Evolutionary conservation across 106 monocot genomes (phyloP), one percentile per base, ranked within the genome.

Genomic region (Agapanthus africanus): DNA sequence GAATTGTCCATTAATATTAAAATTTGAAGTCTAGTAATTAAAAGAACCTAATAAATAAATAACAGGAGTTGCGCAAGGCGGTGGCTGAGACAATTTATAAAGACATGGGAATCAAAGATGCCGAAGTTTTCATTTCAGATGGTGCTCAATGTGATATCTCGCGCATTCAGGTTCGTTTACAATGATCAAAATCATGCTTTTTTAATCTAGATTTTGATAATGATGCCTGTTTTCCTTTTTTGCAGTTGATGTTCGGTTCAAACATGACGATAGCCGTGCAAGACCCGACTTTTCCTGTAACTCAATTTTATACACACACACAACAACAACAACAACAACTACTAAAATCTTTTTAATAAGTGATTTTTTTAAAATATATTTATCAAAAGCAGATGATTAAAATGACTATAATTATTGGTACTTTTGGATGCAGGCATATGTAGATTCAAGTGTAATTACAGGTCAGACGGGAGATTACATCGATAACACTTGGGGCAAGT

Each of bases 251-350:
- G 65, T 73, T 95, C 31, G 95, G 95, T 52, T 84, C 91, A 2
- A 77, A 80, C 11, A 70, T 88, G 49, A 82, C 91, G 41, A 79
- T 95, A 7, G 88, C 95, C 0, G 88, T 91, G 49, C 95, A 91
- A 69, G 95, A 95, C 26, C 95, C 95, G 4, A 84, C 95, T 0
- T 95, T 91, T 71, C 95, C 95, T 75, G 95, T 95, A 46, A 76
- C 40, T 3, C 28, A 60, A 60, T 38, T 16, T 47, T 36, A 63
- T n/a, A n/a, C n/a, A n/a, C n/a, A n/a, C n/a, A n/a, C n/a, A n/a
- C n/a, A n/a, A n/a, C 37, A 11, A 26, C 30, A 23, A 7, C 18
- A 42, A 26, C n/a, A n/a, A n/a, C 34, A 19, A 15, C 35, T 37
- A 23, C 28, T 61, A 35, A n/a, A n/a, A n/a, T n/a, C n/a, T n/a